Conservation (phyloP, 1,139 yeast genomes). For the Nadsonia starkeyi-henricii region DNA sequence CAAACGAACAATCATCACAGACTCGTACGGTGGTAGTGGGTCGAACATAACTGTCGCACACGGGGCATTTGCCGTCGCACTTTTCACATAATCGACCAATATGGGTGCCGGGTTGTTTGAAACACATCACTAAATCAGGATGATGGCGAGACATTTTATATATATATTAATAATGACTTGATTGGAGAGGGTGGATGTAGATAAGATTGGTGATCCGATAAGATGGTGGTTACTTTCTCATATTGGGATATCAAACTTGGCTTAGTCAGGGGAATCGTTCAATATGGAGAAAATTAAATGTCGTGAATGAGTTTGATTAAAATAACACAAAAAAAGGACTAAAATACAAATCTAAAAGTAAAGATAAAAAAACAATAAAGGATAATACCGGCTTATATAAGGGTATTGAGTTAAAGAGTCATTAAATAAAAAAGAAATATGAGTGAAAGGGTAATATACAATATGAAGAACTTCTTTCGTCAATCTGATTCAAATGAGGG, state of each 20-base stretch:
- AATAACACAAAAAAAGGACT: background rate
- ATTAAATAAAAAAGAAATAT: too few relatives aligned
- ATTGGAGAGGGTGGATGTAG: too few relatives aligned
- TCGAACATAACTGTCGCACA: constrained; percentile 77
- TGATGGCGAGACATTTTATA: constrained; percentile 73
- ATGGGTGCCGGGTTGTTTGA: constrained; percentile 70
- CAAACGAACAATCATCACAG: constrained; percentile 78
- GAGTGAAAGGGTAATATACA: background rate
- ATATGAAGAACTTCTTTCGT: background rate
- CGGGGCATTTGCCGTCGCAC: constrained; percentile 89
- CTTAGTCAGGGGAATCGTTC: too few relatives aligned
- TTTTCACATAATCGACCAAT: constrained; percentile 63
- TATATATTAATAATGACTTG: too few relatives aligned
- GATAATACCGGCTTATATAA: background rate
- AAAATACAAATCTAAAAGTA: background rate
- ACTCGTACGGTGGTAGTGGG: constrained; percentile 59
- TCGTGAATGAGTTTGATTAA: too few relatives aligned
- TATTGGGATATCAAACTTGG: too few relatives aligned
- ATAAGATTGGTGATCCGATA: too few relatives aligned
- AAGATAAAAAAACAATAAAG: background rate
- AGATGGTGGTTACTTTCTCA: too few relatives aligned
- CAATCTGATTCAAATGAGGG: background rate
- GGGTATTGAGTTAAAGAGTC: background rate
- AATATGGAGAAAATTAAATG: too few relatives aligned
- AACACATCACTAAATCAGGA: constrained; percentile 71